Conservation (phyloP, 2,329 filamentous ascomycete genomes). For the Aureobasidium sp. region DNA sequence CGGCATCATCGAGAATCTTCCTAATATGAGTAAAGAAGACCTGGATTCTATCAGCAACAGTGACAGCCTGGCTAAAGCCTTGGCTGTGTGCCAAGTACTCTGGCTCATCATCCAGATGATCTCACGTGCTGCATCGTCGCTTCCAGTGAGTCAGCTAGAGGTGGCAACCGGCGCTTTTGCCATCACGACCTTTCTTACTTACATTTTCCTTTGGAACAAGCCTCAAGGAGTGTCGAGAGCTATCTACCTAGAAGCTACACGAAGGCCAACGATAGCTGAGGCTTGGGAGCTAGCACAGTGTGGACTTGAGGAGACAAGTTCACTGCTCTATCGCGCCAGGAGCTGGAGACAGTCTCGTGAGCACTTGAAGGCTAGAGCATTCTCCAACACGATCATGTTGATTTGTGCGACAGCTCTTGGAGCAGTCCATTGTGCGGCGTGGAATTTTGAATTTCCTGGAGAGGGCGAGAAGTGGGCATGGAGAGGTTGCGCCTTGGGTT, state of each 20-base stretch:
- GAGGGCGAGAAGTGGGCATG: neutral
- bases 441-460: constrained; percentile 1
- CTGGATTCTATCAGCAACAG: constrained; percentile 9
- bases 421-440: neutral
- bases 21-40: constrained; percentile 11
- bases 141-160: neutral
- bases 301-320: constrained; percentile 3
- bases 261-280: constrained; percentile 1
- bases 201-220: constrained; percentile 5
- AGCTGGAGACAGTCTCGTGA: constrained; percentile 3
- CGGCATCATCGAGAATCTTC: constrained; percentile 3
- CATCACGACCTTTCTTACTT: neutral
- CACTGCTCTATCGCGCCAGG: neutral
- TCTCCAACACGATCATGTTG: constrained; percentile 2
- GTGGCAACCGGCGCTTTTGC: constrained; percentile 3
- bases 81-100: constrained; percentile 11
- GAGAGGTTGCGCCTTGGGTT: neutral
- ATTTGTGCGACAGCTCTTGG: neutral
- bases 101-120: constrained; percentile 14
- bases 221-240: neutral
- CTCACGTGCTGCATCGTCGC: neutral
- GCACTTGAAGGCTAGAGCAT: neutral
- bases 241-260: neutral
- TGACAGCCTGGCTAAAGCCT: constrained; percentile 7
- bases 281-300: constrained; percentile 3